Evolutionary conservation across 2,329 filamentous ascomycete genomes (phyloP).

Genomic region (Lachnellula suecica): DNA sequence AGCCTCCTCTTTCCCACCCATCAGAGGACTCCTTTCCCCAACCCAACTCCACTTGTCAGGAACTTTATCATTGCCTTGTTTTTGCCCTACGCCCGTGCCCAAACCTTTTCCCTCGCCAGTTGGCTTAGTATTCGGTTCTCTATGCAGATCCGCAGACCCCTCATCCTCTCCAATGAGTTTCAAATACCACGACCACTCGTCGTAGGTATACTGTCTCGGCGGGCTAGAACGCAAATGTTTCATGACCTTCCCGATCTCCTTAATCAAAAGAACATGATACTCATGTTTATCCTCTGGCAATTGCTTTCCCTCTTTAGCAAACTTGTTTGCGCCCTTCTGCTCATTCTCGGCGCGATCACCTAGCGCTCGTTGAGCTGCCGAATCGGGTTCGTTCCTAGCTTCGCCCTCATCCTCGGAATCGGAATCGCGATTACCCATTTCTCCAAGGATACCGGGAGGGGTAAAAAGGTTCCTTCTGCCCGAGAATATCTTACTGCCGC

Average conservation of each 20-base stretch:
- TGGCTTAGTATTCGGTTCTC: conserved; percentile 31
- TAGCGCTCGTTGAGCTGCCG: conserved; percentile 14
- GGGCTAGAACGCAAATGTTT: conserved; percentile 58
- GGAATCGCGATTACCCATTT: conserved; percentile 22
- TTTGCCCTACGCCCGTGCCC: conserved; percentile 6
- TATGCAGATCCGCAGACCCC: conserved; percentile 48
- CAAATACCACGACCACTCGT: conserved; percentile 86
- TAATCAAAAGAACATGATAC: conserved; percentile 65
- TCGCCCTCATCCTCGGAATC: conserved; percentile 15
- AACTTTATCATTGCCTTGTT: not conserved
- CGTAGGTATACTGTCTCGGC: conserved; percentile 69
- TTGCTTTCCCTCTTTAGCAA: conserved; percentile 18
- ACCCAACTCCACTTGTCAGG: conserved; percentile 69
- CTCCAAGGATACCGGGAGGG: conserved; percentile 43
- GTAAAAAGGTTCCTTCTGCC: conserved; percentile 34
- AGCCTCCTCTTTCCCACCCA: conserved; percentile 66
- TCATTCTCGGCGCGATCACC: conserved; percentile 16
- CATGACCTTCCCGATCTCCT: conserved; percentile 67
- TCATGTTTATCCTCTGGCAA: conserved; percentile 36
- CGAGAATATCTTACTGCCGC: conserved; percentile 42
- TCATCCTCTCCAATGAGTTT: conserved; percentile 72
- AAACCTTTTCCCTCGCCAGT: conserved; percentile 12
- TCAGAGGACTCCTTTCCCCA: conserved; percentile 65
- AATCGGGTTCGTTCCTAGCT: conserved; percentile 22
- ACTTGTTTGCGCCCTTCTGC: conserved; percentile 5